Evolutionary conservation across 192 early-diverging fungal species (phyloP), one percentile per base, ranked within the genome.

Genomic region (Gaertneriomyces semiglobifer): DNA sequence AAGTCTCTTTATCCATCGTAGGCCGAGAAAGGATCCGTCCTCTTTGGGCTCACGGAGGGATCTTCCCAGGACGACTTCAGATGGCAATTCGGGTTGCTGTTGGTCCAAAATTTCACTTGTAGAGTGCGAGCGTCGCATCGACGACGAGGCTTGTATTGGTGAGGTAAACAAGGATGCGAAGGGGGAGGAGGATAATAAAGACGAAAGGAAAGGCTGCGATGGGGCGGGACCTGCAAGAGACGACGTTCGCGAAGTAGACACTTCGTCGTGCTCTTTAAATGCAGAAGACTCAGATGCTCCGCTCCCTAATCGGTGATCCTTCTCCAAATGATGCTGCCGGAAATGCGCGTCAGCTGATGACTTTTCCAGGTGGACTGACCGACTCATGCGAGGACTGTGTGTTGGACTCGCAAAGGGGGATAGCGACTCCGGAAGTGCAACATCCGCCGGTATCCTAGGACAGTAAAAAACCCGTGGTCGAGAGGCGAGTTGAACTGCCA

Each of bases 401-500:
- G 48, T 3, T 50, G 48, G 48, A 50, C 18, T 12, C 48, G 48
- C 48, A 50, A n/a, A n/a, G 11, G 48, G 18, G 2, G 18, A 50
- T 3, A 12, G 12, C 12, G 48, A 50, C 12, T 16, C 20, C 14
- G 55, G 55, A 57, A 33, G 25, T 33, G 25, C 25, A 33, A 33
- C 2, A 33, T 75, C 66, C 14, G 39, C 18, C 0, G 79, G 76
- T 40, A 78, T 66, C 12, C 70, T 44, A 1, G 79, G 76, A 51
- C 79, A 81, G 51, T 76, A 78, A 18, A 74, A 64, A 6, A 53
- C 64, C 0, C 68, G 53, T 3, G 69, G 61, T 16, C 72, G 63
- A 25, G 70, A 73, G 14, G 82, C 79, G 12, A 84, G 69, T 64
- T 84, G 82, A 16, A 84, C 75, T 0, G 82, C 73, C 73, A 78